Base-by-base conservation (phyloP, 257 asterid species). In the Solanum sitiens region DNA sequence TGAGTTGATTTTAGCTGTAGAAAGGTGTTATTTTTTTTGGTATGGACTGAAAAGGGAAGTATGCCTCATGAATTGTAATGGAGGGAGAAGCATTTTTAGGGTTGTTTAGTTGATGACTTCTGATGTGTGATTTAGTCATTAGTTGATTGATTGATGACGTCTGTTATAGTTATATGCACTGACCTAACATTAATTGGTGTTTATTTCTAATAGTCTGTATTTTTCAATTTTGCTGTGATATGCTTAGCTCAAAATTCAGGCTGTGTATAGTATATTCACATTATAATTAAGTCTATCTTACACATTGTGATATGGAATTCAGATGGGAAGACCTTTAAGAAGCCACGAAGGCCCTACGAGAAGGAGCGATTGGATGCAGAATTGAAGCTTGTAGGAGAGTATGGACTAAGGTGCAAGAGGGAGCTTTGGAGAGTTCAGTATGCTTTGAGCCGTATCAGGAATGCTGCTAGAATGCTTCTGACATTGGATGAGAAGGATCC, bases 271-370 rank as follows among this genome's bases (percentile, higher is more conserved):
- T 73, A 18, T 35, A 35, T 73, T 18, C 47, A 35, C 47, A 73
- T 23, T 32, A 25, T 37, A 74, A 37, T 45, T 39, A n/a, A 65
- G 33, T n/a, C 10, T 74, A 20, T 73, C 47, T 74, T 75, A 75
- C 32, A 75, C 40, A 39, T 23, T 39, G 56, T 35, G 15, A 20
- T 37, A 21, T 40, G 32, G 40, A 75, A 75, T 75, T 75, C 56
- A 75, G 83, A 84, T 84, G 87, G 87, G 30, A 70, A 86, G 44
- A 86, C 83, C 39, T 86, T 70, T 77, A 86, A 72, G 68, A 70
- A 72, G 84, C 88, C 88, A 9, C 88, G 88, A 16, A 75, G 88
- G 73, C 88, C 88, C 27, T 86, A 86, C n/a, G 88, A 86, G 56
- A 85, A 85, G 72, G 88, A 86, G 88, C 88, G 88, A 27, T 75